These are phyloP conservation scores for Termitomyces sp. DNA, from an alignment of 768 basidiomycete genomes.

Conservation along the genomic window DNA sequence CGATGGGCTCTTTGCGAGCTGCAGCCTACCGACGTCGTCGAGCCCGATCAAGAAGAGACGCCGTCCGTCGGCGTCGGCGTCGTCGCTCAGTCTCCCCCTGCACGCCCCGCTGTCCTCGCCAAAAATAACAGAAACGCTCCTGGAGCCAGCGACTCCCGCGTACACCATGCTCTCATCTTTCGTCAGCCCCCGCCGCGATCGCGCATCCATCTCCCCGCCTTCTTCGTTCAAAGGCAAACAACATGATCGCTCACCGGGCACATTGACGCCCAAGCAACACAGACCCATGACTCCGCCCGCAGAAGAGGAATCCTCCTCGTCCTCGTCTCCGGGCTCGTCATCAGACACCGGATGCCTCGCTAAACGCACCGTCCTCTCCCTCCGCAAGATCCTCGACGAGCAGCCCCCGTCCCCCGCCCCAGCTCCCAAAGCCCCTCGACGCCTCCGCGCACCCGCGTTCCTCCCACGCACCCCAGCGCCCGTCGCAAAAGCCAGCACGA, in stretches of 20 bases:
- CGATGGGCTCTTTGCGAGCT: constrained; percentile 51
- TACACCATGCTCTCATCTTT: constrained; percentile 60
- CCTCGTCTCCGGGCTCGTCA: constrained; percentile 36
- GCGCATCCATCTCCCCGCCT: constrained; percentile 6
- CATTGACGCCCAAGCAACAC: constrained; percentile 19
- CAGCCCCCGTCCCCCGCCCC: constrained; percentile 28
- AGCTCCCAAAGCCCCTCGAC: background rate
- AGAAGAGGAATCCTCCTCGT: constrained; percentile 46
- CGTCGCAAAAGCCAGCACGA: constrained; percentile 49
- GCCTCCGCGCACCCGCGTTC: constrained; percentile 27
- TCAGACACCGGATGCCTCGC: constrained; percentile 51
- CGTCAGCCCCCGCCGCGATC: constrained; percentile 24
- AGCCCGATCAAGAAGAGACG: background rate
- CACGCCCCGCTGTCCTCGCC: constrained; percentile 20
- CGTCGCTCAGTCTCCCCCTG: constrained; percentile 13
- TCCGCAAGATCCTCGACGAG: constrained; percentile 66
- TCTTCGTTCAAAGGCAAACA: constrained; percentile 12
- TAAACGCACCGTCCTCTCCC: constrained; percentile 57
- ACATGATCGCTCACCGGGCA: constrained; percentile 10
- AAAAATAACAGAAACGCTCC: constrained; percentile 28
- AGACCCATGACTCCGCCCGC: constrained; percentile 50
- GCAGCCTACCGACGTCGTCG: constrained; percentile 36
- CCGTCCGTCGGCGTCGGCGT: constrained; percentile 23
- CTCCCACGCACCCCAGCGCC: constrained; percentile 49
- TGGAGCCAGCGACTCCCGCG: constrained; percentile 47